Evolutionary conservation across 805 yeast genomes (phyloP), one percentile per base, ranked within the genome.

Genomic region (Yarrowia yakushimensis): DNA sequence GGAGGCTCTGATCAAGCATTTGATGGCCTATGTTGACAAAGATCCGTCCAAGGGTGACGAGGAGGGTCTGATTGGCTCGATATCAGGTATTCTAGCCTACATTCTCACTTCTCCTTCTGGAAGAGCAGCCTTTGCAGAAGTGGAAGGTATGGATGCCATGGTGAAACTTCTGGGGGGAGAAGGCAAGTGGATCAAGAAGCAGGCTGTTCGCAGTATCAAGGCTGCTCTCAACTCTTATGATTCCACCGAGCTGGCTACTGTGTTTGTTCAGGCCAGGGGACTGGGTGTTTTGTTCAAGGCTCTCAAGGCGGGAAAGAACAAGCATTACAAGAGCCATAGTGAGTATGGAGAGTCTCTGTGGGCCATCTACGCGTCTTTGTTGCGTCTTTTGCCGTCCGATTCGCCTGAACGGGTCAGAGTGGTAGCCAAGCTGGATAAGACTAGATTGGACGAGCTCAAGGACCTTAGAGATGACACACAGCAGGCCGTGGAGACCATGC

Each of bases 71-170:
- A 46, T 27, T 15, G 37, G 28, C 9, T 27, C 34, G 20, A 18
- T 54, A n/a, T 46, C 28, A 13, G 46, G 34, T 8, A 39, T 36
- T 27, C 9, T 54, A 13, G 46, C 28, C 5, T 39, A 28, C 15
- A 13, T 37, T 13, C 41, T 54, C 36, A 39, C 46, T 6, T 6
- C 28, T 37, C 60, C 48, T 28, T 30, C 46, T 11, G 46, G 61
- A 39, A 13, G 48, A 30, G 39, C 61, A 10, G 37, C 31, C 2
- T 55, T 55, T 30, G 48, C 46, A 5, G 28, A 27, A 15, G 48
- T 55, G 5, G 61, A 55, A n/a, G 61, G 61, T 2, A 39, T 55
- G 36, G 48, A 55, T 8, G 61, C 61, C 4, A 39, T 55, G 48
- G 37, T 41, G n/a, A 55, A 22, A 23, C 18, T 52, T 13, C 13